These are phyloP conservation scores for Metschnikowia amazonensis DNA, from an alignment of 805 yeast species.

Conservation along the genomic window DNA sequence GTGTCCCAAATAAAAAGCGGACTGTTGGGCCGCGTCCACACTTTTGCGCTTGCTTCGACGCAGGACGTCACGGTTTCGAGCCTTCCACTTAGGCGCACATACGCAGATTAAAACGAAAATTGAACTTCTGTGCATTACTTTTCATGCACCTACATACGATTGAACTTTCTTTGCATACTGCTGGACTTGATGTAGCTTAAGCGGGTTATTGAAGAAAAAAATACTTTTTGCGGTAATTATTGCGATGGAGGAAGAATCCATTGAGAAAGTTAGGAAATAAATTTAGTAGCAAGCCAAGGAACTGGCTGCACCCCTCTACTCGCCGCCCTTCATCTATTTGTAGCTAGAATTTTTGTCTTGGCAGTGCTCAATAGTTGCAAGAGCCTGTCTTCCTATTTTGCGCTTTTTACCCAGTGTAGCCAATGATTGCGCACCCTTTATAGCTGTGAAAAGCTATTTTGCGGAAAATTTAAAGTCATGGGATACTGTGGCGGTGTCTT, in stretches of 20 bases:
- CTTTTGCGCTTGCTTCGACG: not conserved
- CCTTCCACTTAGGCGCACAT: not conserved
- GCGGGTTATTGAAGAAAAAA: not conserved
- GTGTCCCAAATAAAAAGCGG: not conserved
- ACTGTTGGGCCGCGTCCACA: not conserved
- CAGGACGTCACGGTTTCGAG: not conserved
- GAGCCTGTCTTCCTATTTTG: not conserved
- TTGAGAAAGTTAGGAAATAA: too few species aligned
- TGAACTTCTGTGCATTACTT: not conserved
- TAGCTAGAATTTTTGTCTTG: not conserved
- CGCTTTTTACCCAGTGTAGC: too few species aligned
- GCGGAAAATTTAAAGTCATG: too few species aligned
- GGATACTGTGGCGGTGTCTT: too few species aligned
- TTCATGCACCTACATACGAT: not conserved
- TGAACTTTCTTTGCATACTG: not conserved
- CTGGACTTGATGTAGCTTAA: not conserved
- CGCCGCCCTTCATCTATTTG: not conserved
- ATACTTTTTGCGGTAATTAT: not conserved
- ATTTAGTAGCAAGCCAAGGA: too few species aligned
- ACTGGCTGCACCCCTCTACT: not conserved
- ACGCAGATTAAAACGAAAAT: not conserved
- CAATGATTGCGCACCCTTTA: not conserved
- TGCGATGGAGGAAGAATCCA: not conserved
- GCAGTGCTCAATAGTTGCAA: not conserved
- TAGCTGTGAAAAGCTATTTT: not conserved